A percentile compares a stretch with the other conserved stretches of the same genome.
These are phyloP conservation scores for Neotropicomus parvogracilis DNA, from an alignment of 1,284 basidiomycete species.

Conservation along the genomic window DNA sequence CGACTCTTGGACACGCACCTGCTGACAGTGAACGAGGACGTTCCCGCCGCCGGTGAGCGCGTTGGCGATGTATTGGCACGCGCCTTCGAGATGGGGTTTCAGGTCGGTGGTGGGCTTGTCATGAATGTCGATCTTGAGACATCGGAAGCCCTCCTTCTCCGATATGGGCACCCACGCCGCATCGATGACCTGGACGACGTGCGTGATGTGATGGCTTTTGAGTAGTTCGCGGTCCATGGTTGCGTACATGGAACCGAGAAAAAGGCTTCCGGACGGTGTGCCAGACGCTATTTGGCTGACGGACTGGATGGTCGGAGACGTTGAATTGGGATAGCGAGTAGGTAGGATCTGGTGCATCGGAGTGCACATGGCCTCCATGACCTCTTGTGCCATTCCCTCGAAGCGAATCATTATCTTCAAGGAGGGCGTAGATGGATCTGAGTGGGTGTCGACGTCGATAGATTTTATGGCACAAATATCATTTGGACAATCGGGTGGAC, in stretches of 20 bases:
- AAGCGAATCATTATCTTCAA: slow-evolving; percentile 71
- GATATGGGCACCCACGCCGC: slow-evolving; percentile 62
- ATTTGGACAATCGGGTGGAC: neutral
- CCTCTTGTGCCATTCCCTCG: slow-evolving; percentile 62
- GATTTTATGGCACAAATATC: slow-evolving; percentile 8
- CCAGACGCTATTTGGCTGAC: slow-evolving; percentile 17
- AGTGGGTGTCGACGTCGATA: neutral
- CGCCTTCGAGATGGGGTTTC: slow-evolving; percentile 51
- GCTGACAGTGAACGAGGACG: slow-evolving; percentile 65
- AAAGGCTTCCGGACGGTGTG: slow-evolving; percentile 40
- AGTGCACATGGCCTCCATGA: slow-evolving; percentile 76
- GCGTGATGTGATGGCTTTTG: slow-evolving; percentile 46
- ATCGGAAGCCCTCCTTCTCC: slow-evolving; percentile 55
- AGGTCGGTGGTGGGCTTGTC: slow-evolving; percentile 54
- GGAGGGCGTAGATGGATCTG: neutral
- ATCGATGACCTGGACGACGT: slow-evolving; percentile 70
- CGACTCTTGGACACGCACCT: slow-evolving; percentile 40
- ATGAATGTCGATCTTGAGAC: slow-evolving; percentile 62
- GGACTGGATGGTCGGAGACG: slow-evolving; percentile 25
- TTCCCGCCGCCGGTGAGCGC: slow-evolving; percentile 48
- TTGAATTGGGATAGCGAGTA: slow-evolving; percentile 31
- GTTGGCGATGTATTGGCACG: slow-evolving; percentile 52
- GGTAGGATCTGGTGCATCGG: slow-evolving; percentile 71
- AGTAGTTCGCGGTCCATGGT: slow-evolving; percentile 50
- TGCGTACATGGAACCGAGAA: slow-evolving; percentile 54